Conservation (phyloP, 352 stramenopile genomes). For the Globisporangium orthogonon region DNA sequence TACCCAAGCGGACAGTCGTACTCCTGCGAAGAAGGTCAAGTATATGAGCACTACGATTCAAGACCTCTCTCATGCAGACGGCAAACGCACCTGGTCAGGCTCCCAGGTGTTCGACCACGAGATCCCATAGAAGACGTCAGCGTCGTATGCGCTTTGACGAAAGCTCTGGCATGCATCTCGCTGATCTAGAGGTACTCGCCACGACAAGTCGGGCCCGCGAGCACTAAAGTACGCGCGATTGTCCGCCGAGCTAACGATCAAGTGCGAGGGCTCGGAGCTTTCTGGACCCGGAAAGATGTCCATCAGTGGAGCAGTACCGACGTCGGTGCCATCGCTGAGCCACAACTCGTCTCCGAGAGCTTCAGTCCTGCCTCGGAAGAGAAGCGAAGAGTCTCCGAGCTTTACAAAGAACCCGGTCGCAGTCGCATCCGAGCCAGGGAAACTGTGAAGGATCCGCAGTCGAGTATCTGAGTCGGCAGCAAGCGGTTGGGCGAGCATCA, state of each 20-base stretch:
- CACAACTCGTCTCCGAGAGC: slow-evolving; percentile 62
- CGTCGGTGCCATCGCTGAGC: slow-evolving; percentile 58
- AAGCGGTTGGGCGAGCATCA: slow-evolving; percentile 23
- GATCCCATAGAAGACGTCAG: slow-evolving; percentile 65
- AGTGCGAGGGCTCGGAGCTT: slow-evolving; percentile 23
- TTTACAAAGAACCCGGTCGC: slow-evolving; percentile 18
- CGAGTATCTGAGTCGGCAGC: slow-evolving; percentile 18
- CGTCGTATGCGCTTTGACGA: slow-evolving; percentile 50
- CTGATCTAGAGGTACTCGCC: slow-evolving; percentile 29
- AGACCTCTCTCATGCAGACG: neutral
- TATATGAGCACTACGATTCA: neutral
- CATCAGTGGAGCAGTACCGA: slow-evolving; percentile 54
- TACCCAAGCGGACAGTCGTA: slow-evolving; percentile 87
- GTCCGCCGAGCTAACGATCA: slow-evolving; percentile 50
- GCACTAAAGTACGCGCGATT: slow-evolving; percentile 79
- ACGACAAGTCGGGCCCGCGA: slow-evolving; percentile 59
- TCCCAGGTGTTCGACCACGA: slow-evolving; percentile 58
- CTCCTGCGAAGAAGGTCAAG: slow-evolving; percentile 9
- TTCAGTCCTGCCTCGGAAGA: slow-evolving; percentile 26
- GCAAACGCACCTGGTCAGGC: slow-evolving; percentile 23
- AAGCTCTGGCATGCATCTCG: slow-evolving; percentile 68
- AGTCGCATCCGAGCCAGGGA: slow-evolving; percentile 6
- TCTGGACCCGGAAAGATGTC: slow-evolving; percentile 45
- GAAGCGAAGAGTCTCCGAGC: slow-evolving; percentile 8
- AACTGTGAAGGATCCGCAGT: slow-evolving; percentile 15